Base-by-base conservation (phyloP, 306 rosid genomes). In the Herpetospermum pedunculosum region DNA sequence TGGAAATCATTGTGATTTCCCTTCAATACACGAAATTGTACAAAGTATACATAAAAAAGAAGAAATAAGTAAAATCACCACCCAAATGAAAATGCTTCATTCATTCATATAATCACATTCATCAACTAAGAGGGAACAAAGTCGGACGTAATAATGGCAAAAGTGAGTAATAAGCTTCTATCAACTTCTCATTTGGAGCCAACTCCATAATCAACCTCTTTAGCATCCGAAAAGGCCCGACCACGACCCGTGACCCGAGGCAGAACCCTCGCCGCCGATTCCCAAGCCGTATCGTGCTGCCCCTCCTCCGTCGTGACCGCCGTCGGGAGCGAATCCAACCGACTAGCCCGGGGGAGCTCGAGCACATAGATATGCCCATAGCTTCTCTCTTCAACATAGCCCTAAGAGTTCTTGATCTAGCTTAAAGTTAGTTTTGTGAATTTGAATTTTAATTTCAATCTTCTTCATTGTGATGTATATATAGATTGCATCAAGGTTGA, bases 81-180 rank as follows among this genome's bases (percentile, higher is more conserved):
- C 68, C 57, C 32, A 63, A 59, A 77, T 52, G 65, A 72, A 47
- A 35, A n/a, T 62, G 38, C 19, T 75, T 46, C 34, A 29, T 54
- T 59, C 18, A 58, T 25, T n/a, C 18, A 49, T 1, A 6, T 44
- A 8, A 30, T 46, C 70, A 52, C 34, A 3, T 46, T 21, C 68
- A 70, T 92, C 75, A 91, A 82, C 96, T 91, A 30, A 94, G 86
- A 52, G 99, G 96, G 81, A 94, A 91, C 58, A 89, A 65, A 37
- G 90, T 92, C 12, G 96, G 96, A 23, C 95, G 91, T 71, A 94
- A 75, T 76, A 91, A 74, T 16, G 96, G 91, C 40, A 89, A n/a
- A 81, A 92, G 88, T 82, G 89, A 84, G 81, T 77, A 89, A 68
- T 80, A 90, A 75, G 90, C 91, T 57, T 91, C 91, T 4, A 88